Conservation (phyloP, 768 basidiomycete genomes). For the Lyophyllum semitale region DNA sequence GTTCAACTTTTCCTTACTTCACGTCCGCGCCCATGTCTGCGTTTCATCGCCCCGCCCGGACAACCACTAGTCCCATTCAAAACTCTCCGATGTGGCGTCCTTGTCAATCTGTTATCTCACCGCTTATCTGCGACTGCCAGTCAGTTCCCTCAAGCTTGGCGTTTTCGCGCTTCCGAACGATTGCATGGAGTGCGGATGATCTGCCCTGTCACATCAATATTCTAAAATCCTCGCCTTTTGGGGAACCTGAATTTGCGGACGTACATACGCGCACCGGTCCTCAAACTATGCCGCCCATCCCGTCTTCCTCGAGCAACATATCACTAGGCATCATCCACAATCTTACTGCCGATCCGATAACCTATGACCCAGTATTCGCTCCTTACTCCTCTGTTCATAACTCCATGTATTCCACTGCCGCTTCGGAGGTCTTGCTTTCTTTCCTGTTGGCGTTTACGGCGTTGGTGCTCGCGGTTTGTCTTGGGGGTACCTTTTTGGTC, state of each 20-base stretch:
- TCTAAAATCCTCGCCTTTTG: neutral
- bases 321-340: neutral
- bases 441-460: neutral
- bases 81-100: neutral
- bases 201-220: neutral
- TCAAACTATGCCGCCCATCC: neutral
- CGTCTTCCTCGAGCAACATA: neutral
- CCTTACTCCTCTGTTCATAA: neutral
- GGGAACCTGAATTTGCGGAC: neutral
- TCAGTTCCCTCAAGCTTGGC: neutral
- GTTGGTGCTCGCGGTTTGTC: neutral
- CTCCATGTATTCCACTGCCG: neutral
- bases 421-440: neutral
- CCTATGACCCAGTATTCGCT: neutral
- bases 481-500: neutral
- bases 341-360: neutral
- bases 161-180: neutral
- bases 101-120: neutral
- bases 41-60: neutral
- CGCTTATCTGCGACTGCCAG: neutral
- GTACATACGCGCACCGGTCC: neutral
- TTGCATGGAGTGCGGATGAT: neutral
- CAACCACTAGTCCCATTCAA: neutral
- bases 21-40: neutral
- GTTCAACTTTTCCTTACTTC: neutral